Conservation (phyloP, 2,329 filamentous ascomycete genomes). For the Sclerotiophoma versabilis region DNA sequence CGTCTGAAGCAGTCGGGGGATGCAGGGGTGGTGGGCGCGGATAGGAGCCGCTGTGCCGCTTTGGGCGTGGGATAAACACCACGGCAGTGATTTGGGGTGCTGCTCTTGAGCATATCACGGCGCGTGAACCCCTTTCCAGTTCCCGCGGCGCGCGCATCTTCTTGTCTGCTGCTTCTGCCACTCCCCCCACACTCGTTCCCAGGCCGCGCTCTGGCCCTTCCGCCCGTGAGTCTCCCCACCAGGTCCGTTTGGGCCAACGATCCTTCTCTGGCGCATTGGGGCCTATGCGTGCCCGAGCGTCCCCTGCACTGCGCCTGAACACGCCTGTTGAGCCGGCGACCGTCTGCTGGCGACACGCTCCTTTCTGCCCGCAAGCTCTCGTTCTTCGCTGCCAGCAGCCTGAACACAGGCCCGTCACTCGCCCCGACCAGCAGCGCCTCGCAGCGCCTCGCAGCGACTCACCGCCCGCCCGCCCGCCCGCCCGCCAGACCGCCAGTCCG, state of each 20-base stretch:
- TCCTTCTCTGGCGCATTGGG: constrained; percentile 13
- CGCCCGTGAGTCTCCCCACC: constrained; percentile 11
- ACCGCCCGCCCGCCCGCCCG: not conserved
- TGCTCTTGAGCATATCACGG: not conserved
- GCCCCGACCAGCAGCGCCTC: too few relatives aligned
- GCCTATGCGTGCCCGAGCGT: constrained; percentile 13
- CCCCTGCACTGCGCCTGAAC: not conserved
- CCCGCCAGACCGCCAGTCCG: not conserved
- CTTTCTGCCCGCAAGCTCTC: constrained; percentile 13
- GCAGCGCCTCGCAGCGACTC: too few relatives aligned
- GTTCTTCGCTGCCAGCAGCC: constrained; percentile 9
- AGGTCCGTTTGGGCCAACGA: not conserved
- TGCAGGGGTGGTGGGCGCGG: constrained; percentile 12
- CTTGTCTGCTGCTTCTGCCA: constrained; percentile 7
- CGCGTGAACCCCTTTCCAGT: constrained; percentile 15
- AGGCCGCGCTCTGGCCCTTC: constrained; percentile 5
- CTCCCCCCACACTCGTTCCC: constrained; percentile 9
- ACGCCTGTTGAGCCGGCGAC: constrained; percentile 9
- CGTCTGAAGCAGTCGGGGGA: not conserved
- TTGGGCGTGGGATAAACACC: constrained; percentile 6
- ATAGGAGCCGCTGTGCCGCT: constrained; percentile 8
- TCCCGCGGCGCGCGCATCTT: not conserved
- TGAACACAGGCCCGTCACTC: not conserved
- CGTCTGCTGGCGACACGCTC: constrained; percentile 8
- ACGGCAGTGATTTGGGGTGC: constrained; percentile 6